These are phyloP conservation scores for Candida suzukii DNA, from an alignment of 805 yeast genomes.

Conservation along the genomic window DNA sequence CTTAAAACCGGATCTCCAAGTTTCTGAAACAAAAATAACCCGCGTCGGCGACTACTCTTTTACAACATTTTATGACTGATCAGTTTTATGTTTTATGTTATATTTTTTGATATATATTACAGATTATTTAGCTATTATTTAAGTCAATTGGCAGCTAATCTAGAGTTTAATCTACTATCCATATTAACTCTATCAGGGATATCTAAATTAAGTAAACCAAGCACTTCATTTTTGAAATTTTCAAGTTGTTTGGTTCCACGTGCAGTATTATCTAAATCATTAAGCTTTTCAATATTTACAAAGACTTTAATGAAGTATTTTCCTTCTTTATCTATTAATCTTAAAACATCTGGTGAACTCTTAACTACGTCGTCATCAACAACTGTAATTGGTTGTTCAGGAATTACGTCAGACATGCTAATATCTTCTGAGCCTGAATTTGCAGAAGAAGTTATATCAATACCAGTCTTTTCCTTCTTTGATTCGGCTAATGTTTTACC, in stretches of 20 bases:
- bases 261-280: conserved; percentile 68
- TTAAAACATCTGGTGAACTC: conserved; percentile 2
- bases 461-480: not conserved
- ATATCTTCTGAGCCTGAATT: not conserved
- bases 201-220: conserved; percentile 59
- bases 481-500: conserved; percentile 1
- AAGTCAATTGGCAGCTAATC: conserved; percentile 9
- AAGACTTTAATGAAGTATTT: conserved; percentile 56
- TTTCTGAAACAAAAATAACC: no score
- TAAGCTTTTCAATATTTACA: conserved; percentile 63
- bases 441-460: not conserved
- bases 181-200: conserved; percentile 75
- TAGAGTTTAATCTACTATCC: conserved; percentile 64
- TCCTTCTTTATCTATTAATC: conserved; percentile 42
- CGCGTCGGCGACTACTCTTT: no score
- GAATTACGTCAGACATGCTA: no score
- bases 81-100: no score
- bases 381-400: no score
- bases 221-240: conserved; percentile 54
- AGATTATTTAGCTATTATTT: not conserved
- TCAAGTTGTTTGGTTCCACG: conserved; percentile 59
- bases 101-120: no score
- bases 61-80: no score
- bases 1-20: no score
- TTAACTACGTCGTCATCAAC: no score